Percentiles rank a stretch among this genome's conserved stretches.
These are phyloP conservation scores for Carex cristatella DNA, from an alignment of 176 grass and related monocot species.

Conservation along the genomic window DNA sequence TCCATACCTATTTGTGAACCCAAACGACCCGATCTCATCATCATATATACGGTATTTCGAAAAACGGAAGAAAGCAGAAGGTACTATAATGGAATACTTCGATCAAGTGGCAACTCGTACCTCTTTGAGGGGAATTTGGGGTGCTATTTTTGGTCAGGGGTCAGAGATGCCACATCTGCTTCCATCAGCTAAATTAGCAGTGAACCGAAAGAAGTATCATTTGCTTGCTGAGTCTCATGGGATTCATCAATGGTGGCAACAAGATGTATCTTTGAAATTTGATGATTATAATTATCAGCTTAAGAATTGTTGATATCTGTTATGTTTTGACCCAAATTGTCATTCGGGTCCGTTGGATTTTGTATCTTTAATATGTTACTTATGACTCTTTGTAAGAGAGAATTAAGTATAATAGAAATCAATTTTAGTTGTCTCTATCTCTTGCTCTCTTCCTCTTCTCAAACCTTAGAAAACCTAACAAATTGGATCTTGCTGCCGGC, in stretches of 20 bases:
- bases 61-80: no score
- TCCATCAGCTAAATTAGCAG: slow-evolving; percentile 5
- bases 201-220: neutral
- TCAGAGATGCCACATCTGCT: neutral
- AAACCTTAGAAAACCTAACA: no score
- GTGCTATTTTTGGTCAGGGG: neutral
- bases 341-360: no score
- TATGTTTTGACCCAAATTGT: no score
- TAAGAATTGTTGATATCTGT: neutral
- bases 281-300: neutral
- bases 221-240: slow-evolving; percentile 2
- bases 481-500: no score
- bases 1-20: slow-evolving; percentile 10
- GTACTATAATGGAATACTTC: neutral
- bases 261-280: neutral
- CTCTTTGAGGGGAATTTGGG: neutral
- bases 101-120: neutral
- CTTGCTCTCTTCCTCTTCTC: no score
- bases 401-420: no score
- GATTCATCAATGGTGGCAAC: slow-evolving; percentile 20
- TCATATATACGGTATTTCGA: no score
- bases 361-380: no score
- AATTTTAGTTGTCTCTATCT: no score
- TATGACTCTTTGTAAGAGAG: no score
- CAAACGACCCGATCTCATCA: neutral